Evolutionary conservation across 768 basidiomycete species (phyloP), one percentile per base, ranked within the genome.

Genomic region (Fomitopsis serialis): DNA sequence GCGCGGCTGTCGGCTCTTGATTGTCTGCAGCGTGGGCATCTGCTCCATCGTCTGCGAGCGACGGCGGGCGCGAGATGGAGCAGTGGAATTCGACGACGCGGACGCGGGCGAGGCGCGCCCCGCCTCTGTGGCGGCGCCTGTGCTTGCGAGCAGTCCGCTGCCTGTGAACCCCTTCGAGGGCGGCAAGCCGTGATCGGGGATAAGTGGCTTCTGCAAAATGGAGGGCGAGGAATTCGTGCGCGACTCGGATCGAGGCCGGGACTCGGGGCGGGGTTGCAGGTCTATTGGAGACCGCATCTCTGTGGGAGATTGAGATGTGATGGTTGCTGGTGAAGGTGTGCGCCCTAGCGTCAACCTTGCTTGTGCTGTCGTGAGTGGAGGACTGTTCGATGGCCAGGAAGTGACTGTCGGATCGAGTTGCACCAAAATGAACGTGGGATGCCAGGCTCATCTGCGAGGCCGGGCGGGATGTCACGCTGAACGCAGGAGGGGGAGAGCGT

Each of bases 381-480:
- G 46, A 21, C 17, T 27, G 12, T 3, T 48, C 6, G 40, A 25
- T 50, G 36, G 23, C 29, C n/a, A 23, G 54, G 54, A 0, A 50
- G 54, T 29, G 48, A 27, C 45, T 58, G 47, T 50, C 48, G 6
- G 37, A 19, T 19, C 37, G 13, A 8, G 37, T 6, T 19, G 37
- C 37, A 17, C 37, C 37, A 15, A 40, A 40, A 21, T 52, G 17
- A 2, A 34, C 15, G 7, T 32, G 47, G 13, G 59, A 52, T 22
- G 59, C 53, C 53, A 62, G 47, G 11, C 61, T 60, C 35, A 62
- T 56, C 42, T 68, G 65, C 4, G 68, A 69, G 3, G 49, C 35
- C 2, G 71, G 70, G 7, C 71, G 61, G 9, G 70, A 69, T 17
- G 68, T 70, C 15, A 72, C 70, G n/a, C 64, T 61, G 51, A 72